Conservation (phyloP, 1,284 basidiomycete genomes). For the Tylopilus orsonianus region DNA sequence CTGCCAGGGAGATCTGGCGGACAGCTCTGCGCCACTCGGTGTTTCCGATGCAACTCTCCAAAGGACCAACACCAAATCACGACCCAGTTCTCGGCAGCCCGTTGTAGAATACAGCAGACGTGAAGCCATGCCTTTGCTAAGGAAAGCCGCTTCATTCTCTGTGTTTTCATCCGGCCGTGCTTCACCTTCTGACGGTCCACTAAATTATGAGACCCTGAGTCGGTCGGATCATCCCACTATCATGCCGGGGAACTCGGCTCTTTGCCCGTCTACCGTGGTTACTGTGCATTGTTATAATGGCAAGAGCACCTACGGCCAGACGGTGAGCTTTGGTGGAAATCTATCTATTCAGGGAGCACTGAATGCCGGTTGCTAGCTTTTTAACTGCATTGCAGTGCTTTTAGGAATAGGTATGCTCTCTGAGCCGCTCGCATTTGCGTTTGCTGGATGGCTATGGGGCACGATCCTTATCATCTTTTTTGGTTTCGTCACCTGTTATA, state of each 20-base stretch:
- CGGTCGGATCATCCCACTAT: not conserved
- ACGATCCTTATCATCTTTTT: slow-evolving; percentile 75
- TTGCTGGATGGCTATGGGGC: slow-evolving; percentile 83
- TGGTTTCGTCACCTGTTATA: slow-evolving; percentile 82
- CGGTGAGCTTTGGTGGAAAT: slow-evolving; percentile 50
- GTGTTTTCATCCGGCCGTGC: slow-evolving; percentile 20
- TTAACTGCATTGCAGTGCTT: slow-evolving; percentile 86
- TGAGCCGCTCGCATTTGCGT: slow-evolving; percentile 85
- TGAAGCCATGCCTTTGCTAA: slow-evolving; percentile 46
- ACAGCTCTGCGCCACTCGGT: slow-evolving; percentile 21
- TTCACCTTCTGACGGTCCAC: not conserved
- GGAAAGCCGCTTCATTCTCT: slow-evolving; percentile 38
- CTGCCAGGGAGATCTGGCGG: slow-evolving; percentile 6
- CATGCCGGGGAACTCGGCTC: slow-evolving; percentile 2
- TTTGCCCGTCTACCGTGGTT: slow-evolving; percentile 15
- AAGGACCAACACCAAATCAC: slow-evolving; percentile 43
- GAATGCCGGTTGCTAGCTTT: slow-evolving; percentile 53
- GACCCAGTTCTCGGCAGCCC: not conserved
- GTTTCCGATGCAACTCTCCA: slow-evolving; percentile 43
- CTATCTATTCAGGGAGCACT: not conserved
- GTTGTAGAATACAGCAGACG: not conserved
- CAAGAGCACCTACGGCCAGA: slow-evolving; percentile 80
- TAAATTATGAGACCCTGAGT: not conserved
- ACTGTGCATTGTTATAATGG: slow-evolving; percentile 42
- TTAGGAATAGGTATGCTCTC: slow-evolving; percentile 90